Evolutionary conservation across 2,329 filamentous ascomycete species (phyloP), one percentile per base, ranked within the genome.

Genomic region (Ascochyta lentis): DNA sequence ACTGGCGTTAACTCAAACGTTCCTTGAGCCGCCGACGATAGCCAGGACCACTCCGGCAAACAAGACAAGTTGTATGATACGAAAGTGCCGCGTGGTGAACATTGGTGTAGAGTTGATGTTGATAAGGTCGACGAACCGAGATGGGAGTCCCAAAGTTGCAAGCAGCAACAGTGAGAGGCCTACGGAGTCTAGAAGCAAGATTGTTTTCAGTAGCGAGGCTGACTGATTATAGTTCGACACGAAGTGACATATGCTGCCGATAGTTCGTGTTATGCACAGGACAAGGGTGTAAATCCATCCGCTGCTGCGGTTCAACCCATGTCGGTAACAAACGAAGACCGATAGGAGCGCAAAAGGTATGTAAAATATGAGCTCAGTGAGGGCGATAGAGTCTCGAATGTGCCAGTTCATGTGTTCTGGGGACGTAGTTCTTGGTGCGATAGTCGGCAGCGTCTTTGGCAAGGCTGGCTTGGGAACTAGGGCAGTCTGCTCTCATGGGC

Each of bases 221-320:
- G 69, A 74, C 3, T 79, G 79, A 22, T 80, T 58, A 46, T 65
- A 68, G 61, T 82, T 80, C 5, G 81, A 80, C 22, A 80, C 76
- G 6, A 87, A 79, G 58, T 84, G 74, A 55, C 83, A 77, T 38
- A 76, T 63, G 6, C 79, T 73, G 35, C 83, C 84, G 19, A 83
- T 64, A 41, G 86, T 76, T 35, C 84, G 81, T 12, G 80, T 70
- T 6, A 84, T 58, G 27, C 79, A 80, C 66, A 88, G 83, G 29
- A 84, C 63, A 41, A 82, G 64, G 6, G 86, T 75, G 66, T 81
- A 85, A 12, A 83, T 62, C 80, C 83, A 87, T 38, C 83, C 84
- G 0, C 78, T 74, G 52, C 73, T 79, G 39, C 75, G 76, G 4
- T 70, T 63, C 40, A 77, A 68, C 27, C 77, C 77, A 65, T 79